phyloP scores from a whole-genome alignment of 371 early-diverging fungal species.

The Massospora cicadina region DNA sequence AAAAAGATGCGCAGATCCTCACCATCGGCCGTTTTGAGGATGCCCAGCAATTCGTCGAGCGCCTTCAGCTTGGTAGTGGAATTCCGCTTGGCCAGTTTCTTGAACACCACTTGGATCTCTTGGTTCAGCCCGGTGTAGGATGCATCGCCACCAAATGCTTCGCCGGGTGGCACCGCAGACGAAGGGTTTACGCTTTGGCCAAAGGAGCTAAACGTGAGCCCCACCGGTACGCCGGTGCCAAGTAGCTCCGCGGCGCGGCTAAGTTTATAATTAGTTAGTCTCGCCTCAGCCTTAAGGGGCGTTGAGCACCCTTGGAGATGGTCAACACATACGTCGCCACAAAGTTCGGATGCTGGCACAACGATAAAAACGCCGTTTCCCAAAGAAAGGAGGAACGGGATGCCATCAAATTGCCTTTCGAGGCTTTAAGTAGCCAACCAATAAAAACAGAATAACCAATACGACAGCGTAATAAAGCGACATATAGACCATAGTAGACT shows the following conservation, averaged over 20 bases:
- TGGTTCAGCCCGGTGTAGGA: constrained; percentile 16
- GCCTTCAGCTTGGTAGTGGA: constrained; percentile 45
- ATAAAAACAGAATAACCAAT: background rate
- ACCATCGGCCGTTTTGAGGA: constrained; percentile 23
- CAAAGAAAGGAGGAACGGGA: too few relatives aligned
- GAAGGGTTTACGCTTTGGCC: constrained; percentile 13
- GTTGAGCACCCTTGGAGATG: too few relatives aligned
- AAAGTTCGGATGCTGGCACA: too few relatives aligned
- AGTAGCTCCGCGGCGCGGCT: constrained; percentile 56
- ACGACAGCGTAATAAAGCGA: too few relatives aligned
- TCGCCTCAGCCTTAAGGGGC: background rate
- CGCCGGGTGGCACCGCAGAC: constrained; percentile 11
- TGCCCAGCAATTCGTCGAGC: constrained; percentile 38
- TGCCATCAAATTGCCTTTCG: too few relatives aligned
- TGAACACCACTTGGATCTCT: constrained; percentile 35
- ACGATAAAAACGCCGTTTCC: too few relatives aligned
- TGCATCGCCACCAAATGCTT: constrained; percentile 14
- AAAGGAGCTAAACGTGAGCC: constrained; percentile 10
- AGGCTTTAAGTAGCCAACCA: background rate
- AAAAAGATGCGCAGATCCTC: constrained; percentile 15
- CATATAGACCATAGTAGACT: too few relatives aligned
- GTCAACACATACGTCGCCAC: too few relatives aligned
- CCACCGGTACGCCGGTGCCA: constrained; percentile 11
- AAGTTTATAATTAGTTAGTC: background rate
- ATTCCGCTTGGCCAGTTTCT: constrained; percentile 42